Base-by-base conservation (phyloP, 1,139 yeast species). In the Candida sp. region DNA sequence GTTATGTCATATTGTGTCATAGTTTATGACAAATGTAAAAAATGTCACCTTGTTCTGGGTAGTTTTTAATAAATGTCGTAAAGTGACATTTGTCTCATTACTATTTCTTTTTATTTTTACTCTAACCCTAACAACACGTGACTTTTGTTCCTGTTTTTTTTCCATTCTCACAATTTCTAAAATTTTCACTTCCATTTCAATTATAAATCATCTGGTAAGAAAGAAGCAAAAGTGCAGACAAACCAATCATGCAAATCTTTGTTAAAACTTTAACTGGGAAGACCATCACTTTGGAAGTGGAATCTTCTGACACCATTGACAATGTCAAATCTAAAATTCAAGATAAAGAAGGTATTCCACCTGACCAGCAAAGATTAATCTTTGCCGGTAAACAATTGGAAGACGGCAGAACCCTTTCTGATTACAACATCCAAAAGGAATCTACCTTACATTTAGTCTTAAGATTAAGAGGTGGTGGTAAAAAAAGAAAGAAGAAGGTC, bases 371-470 rank as follows among this genome's bases (percentile, higher is more conserved):
- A 83, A 89, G 98, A 82, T 86, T 91, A 72, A 89, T 93, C 88
- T 93, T 93, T 73, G 98, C 98, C 73, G 99, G 99, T 85, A 91
- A 90, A 85, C 98, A 91, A 81, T 87, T 93, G 74, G 98, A 91
- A 81, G 98, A 93, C 67, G 97, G 97, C 68, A 89, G 98, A 84
- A 91, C 98, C 61, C 83, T 93, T 66, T 86, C 96, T 63, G 99
- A 93, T 84, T 93, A 93, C 96, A 91, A 91, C 95, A 93, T 93
- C 82, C 97, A 91, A 82, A 91, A 93, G 89, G 99, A 93, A 82
- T 91, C 98, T 58, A 93, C 98, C 61, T 77, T 93, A 60, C 97
- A 93, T 80, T 85, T 93, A 77, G 98, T 93, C 69, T 81, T 93
- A 59, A 90, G 98, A 84, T 88, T 93, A 76, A 88, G 98, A 84